A percentile compares a stretch with the other conserved stretches of the same genome.
These are phyloP conservation scores for Paracoccidioides lutzii DNA, from an alignment of 2,329 filamentous ascomycete species.

Conservation along the genomic window DNA sequence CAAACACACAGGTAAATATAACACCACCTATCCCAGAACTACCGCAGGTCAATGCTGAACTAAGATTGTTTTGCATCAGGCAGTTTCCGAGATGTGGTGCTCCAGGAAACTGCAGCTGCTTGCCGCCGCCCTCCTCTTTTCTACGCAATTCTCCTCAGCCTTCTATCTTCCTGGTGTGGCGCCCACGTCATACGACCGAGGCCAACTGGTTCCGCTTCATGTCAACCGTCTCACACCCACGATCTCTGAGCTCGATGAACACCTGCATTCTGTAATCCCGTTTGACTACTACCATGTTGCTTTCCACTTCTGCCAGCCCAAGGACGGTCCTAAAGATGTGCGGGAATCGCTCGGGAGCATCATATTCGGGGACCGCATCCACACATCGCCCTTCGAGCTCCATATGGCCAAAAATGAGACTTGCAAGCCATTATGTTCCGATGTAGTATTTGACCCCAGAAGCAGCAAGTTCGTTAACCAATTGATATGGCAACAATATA, in stretches of 20 bases:
- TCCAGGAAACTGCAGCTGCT: conserved; percentile 20
- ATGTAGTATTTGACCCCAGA: conserved; percentile 50
- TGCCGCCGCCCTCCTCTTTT: conserved; percentile 19
- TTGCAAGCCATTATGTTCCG: conserved; percentile 67
- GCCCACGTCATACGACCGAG: conserved; percentile 75
- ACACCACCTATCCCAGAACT: not conserved
- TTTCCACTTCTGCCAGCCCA: conserved; percentile 79
- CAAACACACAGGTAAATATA: not conserved
- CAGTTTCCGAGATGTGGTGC: conserved; percentile 23
- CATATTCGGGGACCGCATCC: conserved; percentile 91
- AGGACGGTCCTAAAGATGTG: conserved; percentile 62
- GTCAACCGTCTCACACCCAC: conserved; percentile 90
- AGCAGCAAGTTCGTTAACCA: conserved; percentile 69
- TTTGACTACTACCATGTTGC: conserved; percentile 89
- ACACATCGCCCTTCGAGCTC: conserved; percentile 86
- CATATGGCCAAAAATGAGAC: conserved; percentile 77
- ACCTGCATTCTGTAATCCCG: conserved; percentile 81
- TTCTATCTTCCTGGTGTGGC: conserved; percentile 97
- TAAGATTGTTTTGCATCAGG: not conserved
- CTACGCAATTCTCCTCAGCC: conserved; percentile 40
- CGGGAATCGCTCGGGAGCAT: conserved; percentile 91
- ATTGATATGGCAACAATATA: conserved; percentile 73
- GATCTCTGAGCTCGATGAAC: conserved; percentile 60
- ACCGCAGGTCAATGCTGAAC: not conserved
- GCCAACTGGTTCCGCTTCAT: conserved; percentile 69